phyloP scores from a whole-genome alignment of 345 rosid genomes.

The Eucalyptus regnans region DNA sequence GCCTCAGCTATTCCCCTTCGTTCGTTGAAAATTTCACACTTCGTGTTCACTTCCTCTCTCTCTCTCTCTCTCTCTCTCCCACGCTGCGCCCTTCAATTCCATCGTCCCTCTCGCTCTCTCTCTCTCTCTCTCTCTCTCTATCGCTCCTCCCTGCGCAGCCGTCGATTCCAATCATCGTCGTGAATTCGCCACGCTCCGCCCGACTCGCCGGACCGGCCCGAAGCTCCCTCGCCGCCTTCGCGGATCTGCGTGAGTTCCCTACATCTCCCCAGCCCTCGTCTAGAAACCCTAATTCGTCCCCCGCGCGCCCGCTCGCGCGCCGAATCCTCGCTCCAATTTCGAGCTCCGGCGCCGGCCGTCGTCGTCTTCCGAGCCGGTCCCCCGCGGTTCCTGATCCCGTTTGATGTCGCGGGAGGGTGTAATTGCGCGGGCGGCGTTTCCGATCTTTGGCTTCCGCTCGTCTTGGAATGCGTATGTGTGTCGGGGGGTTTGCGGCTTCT shows the following conservation, averaged over 20 bases:
- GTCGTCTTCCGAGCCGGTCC: background rate
- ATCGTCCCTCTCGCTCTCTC: background rate
- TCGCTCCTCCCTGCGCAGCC: background rate
- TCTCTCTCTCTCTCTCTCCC: background rate
- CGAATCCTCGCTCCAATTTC: background rate
- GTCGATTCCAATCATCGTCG: background rate
- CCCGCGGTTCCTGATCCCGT: background rate
- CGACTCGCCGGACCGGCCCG: background rate
- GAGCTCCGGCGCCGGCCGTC: background rate
- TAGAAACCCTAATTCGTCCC: background rate
- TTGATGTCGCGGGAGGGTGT: background rate
- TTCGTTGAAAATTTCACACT: background rate
- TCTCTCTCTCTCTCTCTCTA: background rate
- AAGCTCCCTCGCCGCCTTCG: background rate
- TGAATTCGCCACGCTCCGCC: background rate
- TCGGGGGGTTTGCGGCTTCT: background rate
- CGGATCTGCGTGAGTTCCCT: background rate
- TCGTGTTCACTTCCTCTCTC: background rate
- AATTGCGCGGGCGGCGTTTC: background rate
- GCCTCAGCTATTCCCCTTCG: background rate
- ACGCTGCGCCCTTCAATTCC: background rate
- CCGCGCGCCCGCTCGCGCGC: background rate
- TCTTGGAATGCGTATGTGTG: background rate
- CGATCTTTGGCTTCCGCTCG: background rate
- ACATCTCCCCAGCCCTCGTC: background rate